Evolutionary conservation across 441 rosid species (phyloP), one percentile per base, ranked within the genome.

Genomic region (Jatropha multifida): DNA sequence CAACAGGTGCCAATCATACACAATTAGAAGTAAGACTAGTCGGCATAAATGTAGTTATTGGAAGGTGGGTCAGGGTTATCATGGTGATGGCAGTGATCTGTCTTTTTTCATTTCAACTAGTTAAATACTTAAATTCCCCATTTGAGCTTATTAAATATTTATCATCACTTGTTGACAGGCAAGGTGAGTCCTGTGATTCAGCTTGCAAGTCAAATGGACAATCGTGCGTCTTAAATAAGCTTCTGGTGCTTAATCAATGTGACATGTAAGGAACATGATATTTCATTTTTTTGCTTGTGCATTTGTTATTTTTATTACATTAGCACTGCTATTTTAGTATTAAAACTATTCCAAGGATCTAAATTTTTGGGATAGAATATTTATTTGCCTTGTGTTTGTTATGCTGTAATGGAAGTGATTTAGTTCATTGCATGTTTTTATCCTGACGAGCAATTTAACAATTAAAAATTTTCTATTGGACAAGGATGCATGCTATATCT

Each of bases 121-220:
- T 69, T 52, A 67, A 71, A 69, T 69, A 8, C 63, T 69, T 52
- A 67, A 71, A 69, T 69, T 10, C 63, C 54, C 38, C 48, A 70
- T 23, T 15, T 9, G 55, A 42, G 51, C 46, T 78, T 54, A 80
- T 73, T 17, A 68, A 71, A 37, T 59, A 79, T 79, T 15, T 77
- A 44, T 52, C 64, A 56, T 85, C 68, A 49, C 78, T 76, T 68
- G 61, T 73, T 76, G 78, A 46, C 68, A 92, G 99, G 86, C 96
- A 89, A 81, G 98, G 98, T 8, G 95, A 91, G 84, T 90, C 99
- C 64, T 95, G 98, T 71, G 97, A 93, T 81, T 83, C 86, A 48
- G 93, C 84, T 64, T 95, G 99, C 92, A 89, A 86, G 84, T 87
- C 90, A 68, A 82, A 84, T 71, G 96, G 98, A 79, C 90, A 90